These are phyloP conservation scores for Boletales sp. DNA, from an alignment of 768 basidiomycete genomes.

Conservation along the genomic window DNA sequence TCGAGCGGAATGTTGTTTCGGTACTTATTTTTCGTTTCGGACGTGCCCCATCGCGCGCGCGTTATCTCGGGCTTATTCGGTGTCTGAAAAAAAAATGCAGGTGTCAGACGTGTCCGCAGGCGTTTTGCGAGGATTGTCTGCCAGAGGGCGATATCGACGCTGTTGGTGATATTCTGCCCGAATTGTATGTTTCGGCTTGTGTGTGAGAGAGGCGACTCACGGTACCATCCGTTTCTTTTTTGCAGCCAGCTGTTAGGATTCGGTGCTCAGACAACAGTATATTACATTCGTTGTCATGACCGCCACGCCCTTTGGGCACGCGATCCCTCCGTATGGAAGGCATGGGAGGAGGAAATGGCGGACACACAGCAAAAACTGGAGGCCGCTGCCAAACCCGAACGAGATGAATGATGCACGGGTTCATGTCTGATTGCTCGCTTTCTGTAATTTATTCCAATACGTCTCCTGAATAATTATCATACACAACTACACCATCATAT, in stretches of 20 bases:
- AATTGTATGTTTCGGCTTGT: slow-evolving; percentile 43
- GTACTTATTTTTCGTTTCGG: slow-evolving; percentile 25
- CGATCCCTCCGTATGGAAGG: slow-evolving; percentile 36
- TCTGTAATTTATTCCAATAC: not conserved
- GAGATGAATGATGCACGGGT: not conserved
- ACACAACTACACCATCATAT: not conserved
- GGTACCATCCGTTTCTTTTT: not conserved
- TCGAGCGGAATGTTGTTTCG: slow-evolving; percentile 59
- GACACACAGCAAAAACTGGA: slow-evolving; percentile 36
- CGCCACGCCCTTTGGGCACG: slow-evolving; percentile 38
- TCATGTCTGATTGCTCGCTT: not conserved
- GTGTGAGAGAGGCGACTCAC: slow-evolving; percentile 6
- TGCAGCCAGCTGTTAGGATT: slow-evolving; percentile 41
- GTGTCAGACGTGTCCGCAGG: slow-evolving; percentile 56
- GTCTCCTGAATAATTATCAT: not conserved
- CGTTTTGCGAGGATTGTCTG: slow-evolving; percentile 63
- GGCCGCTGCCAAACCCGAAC: not conserved
- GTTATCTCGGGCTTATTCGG: slow-evolving; percentile 1
- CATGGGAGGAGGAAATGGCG: slow-evolving; percentile 43
- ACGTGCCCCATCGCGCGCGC: too few species aligned
- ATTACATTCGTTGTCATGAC: slow-evolving; percentile 50
- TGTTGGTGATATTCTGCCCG: slow-evolving; percentile 53
- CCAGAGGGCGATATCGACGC: slow-evolving; percentile 46
- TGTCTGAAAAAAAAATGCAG: slow-evolving; percentile 23
- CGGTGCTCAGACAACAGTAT: slow-evolving; percentile 34